Evolutionary conservation across 2,329 filamentous ascomycete genomes (phyloP), one percentile per base, ranked within the genome.

Genomic region (Endoconidiophora laricicola): DNA sequence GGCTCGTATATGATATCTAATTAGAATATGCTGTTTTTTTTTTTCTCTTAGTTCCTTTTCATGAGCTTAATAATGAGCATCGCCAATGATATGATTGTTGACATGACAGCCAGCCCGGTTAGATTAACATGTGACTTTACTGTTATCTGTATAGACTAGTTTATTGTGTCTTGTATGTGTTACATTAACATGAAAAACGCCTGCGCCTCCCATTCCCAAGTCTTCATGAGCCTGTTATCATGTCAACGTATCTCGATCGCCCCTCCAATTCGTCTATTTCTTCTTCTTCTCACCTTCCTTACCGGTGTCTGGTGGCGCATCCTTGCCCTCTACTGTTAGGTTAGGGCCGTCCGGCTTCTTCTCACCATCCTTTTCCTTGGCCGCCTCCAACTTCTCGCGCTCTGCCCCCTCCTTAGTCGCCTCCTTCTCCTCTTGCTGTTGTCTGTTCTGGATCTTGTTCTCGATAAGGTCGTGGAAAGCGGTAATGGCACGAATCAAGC

Each of bases 391-490:
- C 64, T 75, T 74, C 56, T 77, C 73, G 47, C 73, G 70, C 57
- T 79, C 80, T 22, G 58, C 56, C 61, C 83, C 83, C 45, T 81
- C 79, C 61, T 87, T 86, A 69, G 86, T 86, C 60, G 82, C 76
- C 59, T 96, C 90, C 69, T 90, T 90, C 61, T 98, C 91, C 62
- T 96, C 91, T 61, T 93, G 84, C 65, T 93, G 86, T 68, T 96
- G 88, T 64, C 90, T 78, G 69, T 98, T 98, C 71, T 96, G 90
- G 58, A 96, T 95, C 76, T 98, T 98, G 73, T 98, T 98, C 72
- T 98, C 91, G 57, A 98, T 98, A 58, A 98, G 70, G 63, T 98
- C 91, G 65, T 98, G 91, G 81, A 96, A 98, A 6, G 91, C 91
- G 10, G 91, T 96, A 62, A 98, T 98, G 52, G 91, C 91, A 54